Percentiles rank a stretch among this genome's conserved stretches.
Evolutionary conservation across 2,329 filamentous ascomycete species (phyloP).

Genomic region (Blumeria graminis): DNA sequence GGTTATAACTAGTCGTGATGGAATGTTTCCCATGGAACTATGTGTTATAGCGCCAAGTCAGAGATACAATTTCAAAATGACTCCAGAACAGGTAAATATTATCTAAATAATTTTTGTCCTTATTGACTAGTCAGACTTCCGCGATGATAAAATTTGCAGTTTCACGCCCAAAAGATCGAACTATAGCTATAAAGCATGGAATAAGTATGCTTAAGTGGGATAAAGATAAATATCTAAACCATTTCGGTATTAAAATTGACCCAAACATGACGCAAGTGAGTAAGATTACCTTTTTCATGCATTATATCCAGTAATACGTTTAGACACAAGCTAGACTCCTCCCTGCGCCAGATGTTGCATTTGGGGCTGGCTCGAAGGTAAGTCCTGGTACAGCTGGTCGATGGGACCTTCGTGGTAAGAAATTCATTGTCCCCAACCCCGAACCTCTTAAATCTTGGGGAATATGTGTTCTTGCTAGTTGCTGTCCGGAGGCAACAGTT

Average conservation of each 20-base stretch:
- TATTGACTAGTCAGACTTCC: constrained; percentile 31
- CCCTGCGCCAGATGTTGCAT: constrained; percentile 44
- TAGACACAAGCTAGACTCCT: constrained; percentile 46
- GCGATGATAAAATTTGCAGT: constrained; percentile 90
- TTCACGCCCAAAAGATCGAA: constrained; percentile 46
- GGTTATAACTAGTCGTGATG: constrained; percentile 29
- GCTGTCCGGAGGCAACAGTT: constrained; percentile 23
- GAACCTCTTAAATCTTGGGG: constrained; percentile 48
- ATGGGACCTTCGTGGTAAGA: constrained; percentile 70
- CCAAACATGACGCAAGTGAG: constrained; percentile 29
- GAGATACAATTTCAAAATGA: constrained; percentile 37
- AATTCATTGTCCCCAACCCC: constrained; percentile 44
- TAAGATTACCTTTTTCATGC: background rate
- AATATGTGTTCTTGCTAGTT: constrained; percentile 38
- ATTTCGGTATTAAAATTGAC: constrained; percentile 53
- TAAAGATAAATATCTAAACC: constrained; percentile 41
- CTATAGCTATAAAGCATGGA: constrained; percentile 39
- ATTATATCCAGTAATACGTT: background rate
- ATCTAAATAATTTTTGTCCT: background rate
- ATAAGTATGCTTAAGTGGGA: constrained; percentile 43
- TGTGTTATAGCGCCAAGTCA: constrained; percentile 29
- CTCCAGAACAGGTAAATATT: constrained; percentile 19
- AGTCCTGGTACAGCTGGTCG: constrained; percentile 46
- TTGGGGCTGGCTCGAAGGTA: constrained; percentile 19
- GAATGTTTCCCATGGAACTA: constrained; percentile 36